Evolutionary conservation across 352 stramenopile genomes (phyloP), one percentile per base, ranked within the genome.

Genomic region (Phytophthora pinifolia): DNA sequence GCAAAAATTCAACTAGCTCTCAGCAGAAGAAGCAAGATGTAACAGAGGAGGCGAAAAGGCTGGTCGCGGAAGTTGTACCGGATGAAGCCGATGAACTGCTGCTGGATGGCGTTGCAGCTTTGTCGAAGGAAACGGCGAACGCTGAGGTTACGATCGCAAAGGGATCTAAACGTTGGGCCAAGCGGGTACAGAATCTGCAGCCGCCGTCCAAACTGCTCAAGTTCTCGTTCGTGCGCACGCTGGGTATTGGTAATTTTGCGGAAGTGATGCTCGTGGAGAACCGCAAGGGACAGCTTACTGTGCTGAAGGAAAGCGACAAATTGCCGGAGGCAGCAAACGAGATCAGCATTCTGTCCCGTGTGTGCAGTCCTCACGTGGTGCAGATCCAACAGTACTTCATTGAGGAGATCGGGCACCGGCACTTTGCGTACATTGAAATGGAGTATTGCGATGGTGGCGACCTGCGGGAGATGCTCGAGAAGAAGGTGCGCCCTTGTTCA

Each of bases 401-500:
- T 36, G 83, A 93, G 45, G 71, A 88, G 36, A 74, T 93, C n/a
- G 81, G 74, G 3, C 79, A 89, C 25, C 69, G 77, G 27, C 77
- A 84, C 39, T 89, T 90, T 62, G 77, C 76, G 14, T 93, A 92
- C 73, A 88, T 93, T 32, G 79, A 88, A 52, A 89, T 92, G 74
- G 83, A 93, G 60, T 91, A 74, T 34, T 93, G 83, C 47, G 79
- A 88, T 43, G 47, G 62, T 17, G 81, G 83, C 4, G 79, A 89
- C 48, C 54, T 89, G 35, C 34, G 55, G 42, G 42, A 70, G 46
- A 56, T 67, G 41, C 60, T 89, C 14, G 48, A 70, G 36, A 46
- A 53, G 25, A 59, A 75, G 68, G 70, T 76, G 36, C 18, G 42
- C 55, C 42, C 2, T 18, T 36, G 17, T 6, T 39, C 0, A 4